Evolutionary conservation across 75 land plant genomes (phyloP).

Genomic region (Sequoiadendron giganteum): DNA sequence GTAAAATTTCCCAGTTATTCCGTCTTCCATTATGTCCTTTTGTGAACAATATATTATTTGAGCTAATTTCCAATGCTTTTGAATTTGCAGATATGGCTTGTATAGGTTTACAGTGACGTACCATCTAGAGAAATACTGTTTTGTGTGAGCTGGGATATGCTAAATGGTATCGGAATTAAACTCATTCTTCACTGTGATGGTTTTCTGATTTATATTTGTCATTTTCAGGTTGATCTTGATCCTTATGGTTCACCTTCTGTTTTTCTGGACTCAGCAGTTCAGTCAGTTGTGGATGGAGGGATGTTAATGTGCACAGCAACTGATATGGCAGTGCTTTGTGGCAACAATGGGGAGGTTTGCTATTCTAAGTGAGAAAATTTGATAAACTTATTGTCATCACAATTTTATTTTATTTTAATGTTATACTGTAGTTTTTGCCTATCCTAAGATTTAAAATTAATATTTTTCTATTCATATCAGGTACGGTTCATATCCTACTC

Average conservation of each 20-base stretch:
- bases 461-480: conserved; percentile 27
- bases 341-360: conserved; percentile 98
- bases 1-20: background rate
- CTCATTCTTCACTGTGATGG: background rate
- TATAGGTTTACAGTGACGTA: background rate
- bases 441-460: background rate
- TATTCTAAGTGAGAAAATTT: conserved; percentile 78
- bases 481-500: conserved; percentile 90
- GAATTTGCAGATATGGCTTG: background rate
- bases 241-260: conserved; percentile 98
- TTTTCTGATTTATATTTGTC: background rate
- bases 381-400: background rate
- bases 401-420: background rate
- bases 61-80: background rate
- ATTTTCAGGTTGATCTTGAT: conserved; percentile 91
- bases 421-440: background rate
- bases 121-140: background rate
- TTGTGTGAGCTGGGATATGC: background rate
- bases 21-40: background rate
- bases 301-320: conserved; percentile 98
- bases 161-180: background rate
- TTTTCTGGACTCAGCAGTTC: conserved; percentile 97
- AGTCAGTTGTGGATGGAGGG: conserved; percentile 92
- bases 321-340: conserved; percentile 99
- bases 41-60: background rate